These are phyloP conservation scores for Digitaria exilis DNA, from an alignment of 202 grass and related monocot species.

Conservation along the genomic window DNA sequence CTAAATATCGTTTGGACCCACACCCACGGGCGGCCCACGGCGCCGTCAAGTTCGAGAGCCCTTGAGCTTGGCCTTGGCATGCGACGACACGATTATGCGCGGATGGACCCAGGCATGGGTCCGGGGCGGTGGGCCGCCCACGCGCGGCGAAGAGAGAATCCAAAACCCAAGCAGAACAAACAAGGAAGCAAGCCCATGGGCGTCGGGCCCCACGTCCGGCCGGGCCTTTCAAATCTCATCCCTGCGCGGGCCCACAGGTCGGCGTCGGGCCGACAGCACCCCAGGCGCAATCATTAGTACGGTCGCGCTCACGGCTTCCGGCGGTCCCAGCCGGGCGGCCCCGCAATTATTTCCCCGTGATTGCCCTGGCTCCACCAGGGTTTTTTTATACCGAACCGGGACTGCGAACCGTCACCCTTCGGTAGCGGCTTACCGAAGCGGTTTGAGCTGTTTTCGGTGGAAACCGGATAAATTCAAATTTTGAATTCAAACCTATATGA, in stretches of 20 bases:
- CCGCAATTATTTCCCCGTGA: conserved; percentile 55
- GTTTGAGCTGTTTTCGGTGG: too few relatives aligned
- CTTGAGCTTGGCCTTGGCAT: too few relatives aligned
- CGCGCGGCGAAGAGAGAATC: background rate
- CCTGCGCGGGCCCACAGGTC: conserved; percentile 9
- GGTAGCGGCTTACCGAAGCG: too few relatives aligned
- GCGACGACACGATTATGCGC: too few relatives aligned
- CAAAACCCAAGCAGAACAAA: background rate
- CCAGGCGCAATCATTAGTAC: conserved; percentile 56
- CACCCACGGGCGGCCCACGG: too few relatives aligned
- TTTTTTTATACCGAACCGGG: too few relatives aligned
- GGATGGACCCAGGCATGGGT: background rate
- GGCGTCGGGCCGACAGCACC: conserved; percentile 37
- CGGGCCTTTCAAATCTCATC: background rate
- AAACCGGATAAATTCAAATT: too few relatives aligned
- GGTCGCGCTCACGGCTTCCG: conserved; percentile 23
- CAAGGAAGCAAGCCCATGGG: background rate
- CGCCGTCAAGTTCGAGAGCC: too few relatives aligned
- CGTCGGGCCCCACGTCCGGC: background rate
- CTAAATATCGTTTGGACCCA: too few relatives aligned
- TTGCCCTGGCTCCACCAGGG: conserved; percentile 36
- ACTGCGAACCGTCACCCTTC: too few relatives aligned
- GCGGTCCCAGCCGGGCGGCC: rapidly evolving
- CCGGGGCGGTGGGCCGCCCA: background rate
- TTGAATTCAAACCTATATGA: too few relatives aligned